phyloP scores from a whole-genome alignment of 495 filamentous ascomycete genomes.

The Rusavskia elegans region DNA sequence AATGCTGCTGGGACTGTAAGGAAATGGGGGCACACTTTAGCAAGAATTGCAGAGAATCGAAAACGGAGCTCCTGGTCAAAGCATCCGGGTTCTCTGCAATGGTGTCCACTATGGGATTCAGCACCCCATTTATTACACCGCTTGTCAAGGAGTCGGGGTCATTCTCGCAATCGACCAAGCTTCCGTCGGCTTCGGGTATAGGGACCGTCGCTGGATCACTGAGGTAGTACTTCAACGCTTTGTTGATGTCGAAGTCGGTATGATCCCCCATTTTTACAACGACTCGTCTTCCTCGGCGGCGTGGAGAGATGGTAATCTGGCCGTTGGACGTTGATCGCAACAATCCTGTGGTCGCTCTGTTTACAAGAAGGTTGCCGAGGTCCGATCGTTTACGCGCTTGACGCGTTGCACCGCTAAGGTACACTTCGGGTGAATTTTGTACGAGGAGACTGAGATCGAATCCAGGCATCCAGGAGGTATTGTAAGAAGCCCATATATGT shows the following conservation, averaged over 20 bases:
- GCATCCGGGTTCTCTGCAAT: conserved; percentile 84
- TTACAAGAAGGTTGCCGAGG: not conserved
- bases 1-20: conserved; percentile 26
- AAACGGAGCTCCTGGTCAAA: conserved; percentile 55
- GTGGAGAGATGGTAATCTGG: not conserved
- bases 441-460: no score
- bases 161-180: conserved; percentile 77
- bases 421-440: no score
- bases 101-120: conserved; percentile 88
- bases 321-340: not conserved
- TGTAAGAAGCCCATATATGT: no score
- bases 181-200: conserved; percentile 74
- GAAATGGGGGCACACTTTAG: conserved; percentile 79
- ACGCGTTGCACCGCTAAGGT: not conserved
- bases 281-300: not conserved
- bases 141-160: conserved; percentile 72
- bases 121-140: conserved; percentile 60
- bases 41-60: conserved; percentile 89
- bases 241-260: conserved; percentile 83
- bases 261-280: conserved; percentile 50
- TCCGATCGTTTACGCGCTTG: not conserved
- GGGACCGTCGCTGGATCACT: conserved; percentile 70
- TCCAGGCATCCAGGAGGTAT: no score
- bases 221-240: conserved; percentile 88
- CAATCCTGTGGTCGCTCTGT: not conserved